phyloP scores from a whole-genome alignment of 1,284 basidiomycete species.

The Phellopilus nigrolimitatus region DNA sequence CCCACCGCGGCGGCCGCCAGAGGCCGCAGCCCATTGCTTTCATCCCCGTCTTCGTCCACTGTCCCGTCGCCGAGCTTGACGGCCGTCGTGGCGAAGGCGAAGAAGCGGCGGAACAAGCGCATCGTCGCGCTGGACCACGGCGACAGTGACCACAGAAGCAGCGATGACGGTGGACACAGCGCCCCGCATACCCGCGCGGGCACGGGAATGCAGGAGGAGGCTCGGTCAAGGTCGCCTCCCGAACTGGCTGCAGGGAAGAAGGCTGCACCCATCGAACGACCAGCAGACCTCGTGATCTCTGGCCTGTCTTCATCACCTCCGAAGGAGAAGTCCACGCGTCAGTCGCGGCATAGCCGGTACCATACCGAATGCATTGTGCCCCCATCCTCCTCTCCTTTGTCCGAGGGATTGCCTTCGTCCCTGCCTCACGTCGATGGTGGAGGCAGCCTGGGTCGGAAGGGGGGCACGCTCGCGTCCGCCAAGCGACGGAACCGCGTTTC shows the following conservation, averaged over 20 bases:
- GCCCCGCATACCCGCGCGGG: constrained; percentile 22
- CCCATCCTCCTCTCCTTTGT: constrained; percentile 12
- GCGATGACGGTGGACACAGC: constrained; percentile 22
- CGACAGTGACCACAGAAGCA: constrained; percentile 31
- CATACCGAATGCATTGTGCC: constrained; percentile 38
- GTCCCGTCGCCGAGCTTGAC: constrained; percentile 41
- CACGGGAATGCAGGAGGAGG: constrained; percentile 3
- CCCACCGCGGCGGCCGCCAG: constrained; percentile 23
- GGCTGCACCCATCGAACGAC: background rate
- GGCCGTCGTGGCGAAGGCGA: constrained; percentile 39
- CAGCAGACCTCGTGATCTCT: background rate
- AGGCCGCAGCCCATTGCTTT: constrained; percentile 26
- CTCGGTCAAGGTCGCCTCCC: constrained; percentile 25
- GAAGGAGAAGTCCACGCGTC: constrained; percentile 19
- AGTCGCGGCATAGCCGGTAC: constrained; percentile 41
- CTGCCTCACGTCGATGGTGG: constrained; percentile 8
- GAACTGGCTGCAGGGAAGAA: background rate
- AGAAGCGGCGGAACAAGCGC: constrained; percentile 49
- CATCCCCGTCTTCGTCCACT: constrained; percentile 34
- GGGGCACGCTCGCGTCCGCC: constrained; percentile 28
- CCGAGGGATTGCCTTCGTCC: constrained; percentile 27
- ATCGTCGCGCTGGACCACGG: constrained; percentile 63
- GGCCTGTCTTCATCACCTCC: constrained; percentile 8
- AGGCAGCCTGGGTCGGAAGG: constrained; percentile 10
- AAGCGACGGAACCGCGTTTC: constrained; percentile 50